Evolutionary conservation across 176 grass and related monocot genomes (phyloP), one percentile per base, ranked within the genome.

Genomic region (Rhynchospora pubera): DNA sequence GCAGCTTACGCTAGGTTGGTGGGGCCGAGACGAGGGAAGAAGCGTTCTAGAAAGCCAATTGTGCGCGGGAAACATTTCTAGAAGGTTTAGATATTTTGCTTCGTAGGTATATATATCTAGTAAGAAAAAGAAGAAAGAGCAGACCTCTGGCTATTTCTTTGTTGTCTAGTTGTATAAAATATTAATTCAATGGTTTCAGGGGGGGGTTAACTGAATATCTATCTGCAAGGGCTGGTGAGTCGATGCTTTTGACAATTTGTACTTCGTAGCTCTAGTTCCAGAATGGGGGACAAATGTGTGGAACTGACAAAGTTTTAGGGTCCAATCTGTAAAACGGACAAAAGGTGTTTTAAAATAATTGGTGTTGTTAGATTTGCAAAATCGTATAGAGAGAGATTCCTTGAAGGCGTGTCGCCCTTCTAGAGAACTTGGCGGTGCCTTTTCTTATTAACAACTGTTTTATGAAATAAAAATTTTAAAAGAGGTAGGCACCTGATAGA

Each of bases 61-160:
- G 72, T 53, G 13, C 2, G 57, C 55, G 18, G 78, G 58, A 44
- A 80, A 24, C 16, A 13, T 47, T 66, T 82, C 79, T 62, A 82
- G 79, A 82, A 82, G 61, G n/a, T 66, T 50, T 82, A 82, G 79
- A 82, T 80, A 80, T 61, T 80, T 80, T 80, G 30, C 32, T 62
- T 79, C 5, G 3, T 57, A 61, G 18, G 30, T 47, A 61, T 28
- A 28, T 51, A 21, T 26, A 55, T 56, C 53, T 32, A 76, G 47
- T 53, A 9, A 70, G 45, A 70, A 18, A n/a, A 22, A 22, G 44
- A 70, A 70, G 23, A 14, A 0, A 11, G 61, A 1, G 14, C 61
- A 13, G 62, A 10, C 62, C 22, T 5, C 12, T 14, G 30, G 30
- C 28, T 30, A 66, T 66, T 74, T 12, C 50, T 74, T 24, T 21